Conservation (phyloP, 1,284 basidiomycete genomes). For the Pseudozyma tsukubaensis region DNA sequence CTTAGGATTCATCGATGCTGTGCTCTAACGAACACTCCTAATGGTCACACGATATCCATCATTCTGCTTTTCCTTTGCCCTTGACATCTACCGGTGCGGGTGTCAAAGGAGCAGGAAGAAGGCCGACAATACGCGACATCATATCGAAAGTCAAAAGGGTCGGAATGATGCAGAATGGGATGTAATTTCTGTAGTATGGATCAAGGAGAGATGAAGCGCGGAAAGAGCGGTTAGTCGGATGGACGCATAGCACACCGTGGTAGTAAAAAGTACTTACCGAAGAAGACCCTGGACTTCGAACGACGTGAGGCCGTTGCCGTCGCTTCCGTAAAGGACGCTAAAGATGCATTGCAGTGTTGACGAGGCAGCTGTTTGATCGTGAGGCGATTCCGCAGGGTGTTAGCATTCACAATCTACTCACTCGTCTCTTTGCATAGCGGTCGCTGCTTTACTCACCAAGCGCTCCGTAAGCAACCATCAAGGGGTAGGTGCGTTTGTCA, state of each 20-base stretch:
- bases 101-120: conserved; percentile 1
- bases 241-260: not conserved
- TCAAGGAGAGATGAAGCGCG: not conserved
- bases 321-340: conserved; percentile 38
- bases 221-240: not conserved
- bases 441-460: conserved; percentile 51
- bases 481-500: conserved; percentile 51
- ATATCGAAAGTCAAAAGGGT: conserved; percentile 39
- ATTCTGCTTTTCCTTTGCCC: conserved; percentile 7
- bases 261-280: conserved; percentile 26
- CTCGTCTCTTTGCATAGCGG: too few species aligned
- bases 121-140: conserved; percentile 28
- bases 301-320: conserved; percentile 19
- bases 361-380: conserved; percentile 43
- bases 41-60: not conserved
- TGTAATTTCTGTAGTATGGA: conserved; percentile 31
- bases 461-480: conserved; percentile 49
- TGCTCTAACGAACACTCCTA: too few species aligned
- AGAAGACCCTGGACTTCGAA: conserved; percentile 21
- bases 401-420: too few species aligned
- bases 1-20: too few species aligned
- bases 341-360: conserved; percentile 51
- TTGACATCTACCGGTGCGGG: too few species aligned
- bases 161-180: conserved; percentile 43
- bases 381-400: too few species aligned